phyloP scores from a whole-genome alignment of 768 basidiomycete species.

The Mrakia gelida region DNA sequence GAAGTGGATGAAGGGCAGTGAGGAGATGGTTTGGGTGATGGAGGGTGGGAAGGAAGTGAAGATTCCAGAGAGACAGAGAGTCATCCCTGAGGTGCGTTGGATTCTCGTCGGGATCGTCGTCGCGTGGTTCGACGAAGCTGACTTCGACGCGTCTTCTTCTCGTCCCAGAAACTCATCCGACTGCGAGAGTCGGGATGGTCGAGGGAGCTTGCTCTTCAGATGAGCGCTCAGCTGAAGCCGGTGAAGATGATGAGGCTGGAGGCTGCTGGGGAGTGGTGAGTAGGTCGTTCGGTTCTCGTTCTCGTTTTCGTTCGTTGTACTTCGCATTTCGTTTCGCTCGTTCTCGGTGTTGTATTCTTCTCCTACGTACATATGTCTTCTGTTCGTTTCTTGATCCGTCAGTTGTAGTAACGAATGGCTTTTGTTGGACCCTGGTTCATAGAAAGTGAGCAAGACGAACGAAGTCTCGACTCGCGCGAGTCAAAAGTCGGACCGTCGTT shows the following conservation, averaged over 20 bases:
- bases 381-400: too few species aligned
- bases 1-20: neutral
- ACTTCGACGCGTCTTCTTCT: neutral
- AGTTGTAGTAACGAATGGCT: too few species aligned
- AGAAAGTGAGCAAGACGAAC: too few species aligned
- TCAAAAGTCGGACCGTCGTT: too few species aligned
- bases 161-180: neutral
- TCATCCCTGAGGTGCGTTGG: neutral
- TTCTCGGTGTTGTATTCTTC: neutral
- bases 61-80: neutral
- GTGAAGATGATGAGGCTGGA: neutral
- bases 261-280: neutral
- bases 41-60: neutral
- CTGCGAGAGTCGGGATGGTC: neutral
- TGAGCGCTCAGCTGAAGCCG: neutral
- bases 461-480: too few species aligned
- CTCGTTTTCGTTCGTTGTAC: neutral
- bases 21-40: neutral
- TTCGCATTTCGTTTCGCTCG: neutral
- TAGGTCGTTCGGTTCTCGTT: neutral
- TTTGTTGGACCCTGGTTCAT: too few species aligned
- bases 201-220: neutral
- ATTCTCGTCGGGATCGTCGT: too few species aligned
- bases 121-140: too few species aligned
- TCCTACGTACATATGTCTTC: too few species aligned